Conservation (phyloP, 768 basidiomycete species). For the Tricholoma bakamatsutake region DNA sequence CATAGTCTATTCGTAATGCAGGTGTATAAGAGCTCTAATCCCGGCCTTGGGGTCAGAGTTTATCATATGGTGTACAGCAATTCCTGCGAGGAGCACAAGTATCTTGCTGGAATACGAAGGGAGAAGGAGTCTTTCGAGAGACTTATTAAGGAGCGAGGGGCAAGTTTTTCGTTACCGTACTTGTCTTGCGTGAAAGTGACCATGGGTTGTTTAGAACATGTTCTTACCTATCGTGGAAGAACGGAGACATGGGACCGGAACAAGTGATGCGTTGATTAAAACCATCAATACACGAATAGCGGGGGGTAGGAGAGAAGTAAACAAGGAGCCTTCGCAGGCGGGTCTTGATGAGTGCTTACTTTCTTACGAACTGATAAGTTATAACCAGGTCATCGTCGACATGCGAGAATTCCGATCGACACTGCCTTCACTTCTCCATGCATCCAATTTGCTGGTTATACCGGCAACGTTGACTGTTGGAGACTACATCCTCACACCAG, state of each 20-base stretch:
- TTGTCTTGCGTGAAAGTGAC: not conserved
- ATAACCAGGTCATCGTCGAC: constrained; percentile 81
- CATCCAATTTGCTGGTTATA: constrained; percentile 70
- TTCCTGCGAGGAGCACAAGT: constrained; percentile 94
- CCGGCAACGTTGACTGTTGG: constrained; percentile 93
- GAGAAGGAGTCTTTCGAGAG: constrained; percentile 95
- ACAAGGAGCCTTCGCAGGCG: constrained; percentile 60
- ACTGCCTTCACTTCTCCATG: constrained; percentile 85
- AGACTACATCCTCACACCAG: constrained; percentile 92
- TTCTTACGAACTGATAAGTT: not conserved
- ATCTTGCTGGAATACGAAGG: constrained; percentile 78
- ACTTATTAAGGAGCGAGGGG: constrained; percentile 87
- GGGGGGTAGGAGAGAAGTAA: constrained; percentile 71
- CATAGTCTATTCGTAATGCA: constrained; percentile 20
- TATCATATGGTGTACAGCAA: constrained; percentile 95
- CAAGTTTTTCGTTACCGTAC: constrained; percentile 33
- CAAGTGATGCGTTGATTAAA: constrained; percentile 60
- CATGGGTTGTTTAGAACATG: constrained; percentile 59
- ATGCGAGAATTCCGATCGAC: constrained; percentile 96
- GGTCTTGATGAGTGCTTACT: not conserved
- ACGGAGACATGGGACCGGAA: constrained; percentile 31
- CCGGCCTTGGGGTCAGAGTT: constrained; percentile 78
- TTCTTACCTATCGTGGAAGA: constrained; percentile 77
- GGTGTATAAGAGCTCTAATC: constrained; percentile 84
- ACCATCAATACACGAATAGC: constrained; percentile 83